Conservation (phyloP, 83 land plant species). For the Diphasiastrum complanatum region DNA sequence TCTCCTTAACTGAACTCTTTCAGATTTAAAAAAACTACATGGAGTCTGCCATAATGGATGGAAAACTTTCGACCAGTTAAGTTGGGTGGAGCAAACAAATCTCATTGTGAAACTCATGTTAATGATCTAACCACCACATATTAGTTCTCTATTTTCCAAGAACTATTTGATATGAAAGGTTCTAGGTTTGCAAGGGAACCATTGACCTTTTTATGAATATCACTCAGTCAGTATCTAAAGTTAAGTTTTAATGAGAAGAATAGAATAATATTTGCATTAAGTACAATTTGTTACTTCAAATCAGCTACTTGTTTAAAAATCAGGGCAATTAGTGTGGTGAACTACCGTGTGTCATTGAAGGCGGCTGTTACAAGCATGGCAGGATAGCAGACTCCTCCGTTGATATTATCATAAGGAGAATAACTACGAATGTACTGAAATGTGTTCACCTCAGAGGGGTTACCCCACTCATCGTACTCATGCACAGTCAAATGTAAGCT, state of each 20-base stretch:
- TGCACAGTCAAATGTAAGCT: slow-evolving; percentile 65
- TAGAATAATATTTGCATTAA: background rate
- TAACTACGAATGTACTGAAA: slow-evolving; percentile 59
- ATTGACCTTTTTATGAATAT: too few relatives aligned
- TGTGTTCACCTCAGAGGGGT: slow-evolving; percentile 44
- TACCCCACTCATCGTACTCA: slow-evolving; percentile 98
- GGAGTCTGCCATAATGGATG: too few relatives aligned
- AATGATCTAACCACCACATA: too few relatives aligned
- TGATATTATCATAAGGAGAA: slow-evolving; percentile 88
- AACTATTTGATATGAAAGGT: too few relatives aligned
- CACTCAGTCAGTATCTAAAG: too few relatives aligned
- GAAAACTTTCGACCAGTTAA: too few relatives aligned
- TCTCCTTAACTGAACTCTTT: too few relatives aligned
- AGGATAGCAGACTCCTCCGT: slow-evolving; percentile 46
- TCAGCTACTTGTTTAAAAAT: background rate
- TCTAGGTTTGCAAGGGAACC: too few relatives aligned
- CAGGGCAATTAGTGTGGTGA: background rate
- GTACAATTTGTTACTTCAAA: background rate
- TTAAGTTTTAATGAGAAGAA: background rate
- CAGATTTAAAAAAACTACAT: too few relatives aligned
- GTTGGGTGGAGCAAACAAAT: too few relatives aligned
- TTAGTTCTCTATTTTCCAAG: too few relatives aligned
- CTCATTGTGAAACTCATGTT: too few relatives aligned
- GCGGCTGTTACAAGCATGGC: slow-evolving; percentile 71
- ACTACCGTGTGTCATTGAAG: slow-evolving; percentile 76